Evolutionary conservation across 768 basidiomycete species (phyloP).

Genomic region (Tricholoma hemisulphureum): DNA sequence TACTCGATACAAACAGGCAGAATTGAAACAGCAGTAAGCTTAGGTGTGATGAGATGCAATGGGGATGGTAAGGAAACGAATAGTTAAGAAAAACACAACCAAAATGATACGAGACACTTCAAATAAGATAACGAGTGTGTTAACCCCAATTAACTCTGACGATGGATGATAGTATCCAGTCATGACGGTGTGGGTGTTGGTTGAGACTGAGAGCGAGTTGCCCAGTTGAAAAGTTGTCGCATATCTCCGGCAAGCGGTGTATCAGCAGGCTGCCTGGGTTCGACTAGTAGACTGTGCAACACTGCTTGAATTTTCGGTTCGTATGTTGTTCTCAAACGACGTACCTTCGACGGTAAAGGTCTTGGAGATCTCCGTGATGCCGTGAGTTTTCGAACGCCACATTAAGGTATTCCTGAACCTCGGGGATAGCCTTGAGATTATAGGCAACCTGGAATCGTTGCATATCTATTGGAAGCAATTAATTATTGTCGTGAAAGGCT

Average conservation of each 20-base stretch:
- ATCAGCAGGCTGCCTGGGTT: conserved; percentile 80
- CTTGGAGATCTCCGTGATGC: conserved; percentile 79
- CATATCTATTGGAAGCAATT: conserved; percentile 56
- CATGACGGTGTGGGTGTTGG: conserved; percentile 25
- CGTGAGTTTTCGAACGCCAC: conserved; percentile 73
- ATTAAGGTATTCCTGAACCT: conserved; percentile 79
- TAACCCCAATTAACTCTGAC: conserved; percentile 1
- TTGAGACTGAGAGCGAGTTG: conserved; percentile 55
- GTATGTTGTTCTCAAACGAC: conserved; percentile 16
- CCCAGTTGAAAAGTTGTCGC: conserved; percentile 80
- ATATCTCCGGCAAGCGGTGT: conserved; percentile 61
- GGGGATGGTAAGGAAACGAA: conserved; percentile 12
- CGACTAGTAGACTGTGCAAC: conserved; percentile 65
- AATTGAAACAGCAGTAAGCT: conserved; percentile 21
- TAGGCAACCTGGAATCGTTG: conserved; percentile 89
- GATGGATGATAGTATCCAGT: conserved; percentile 48
- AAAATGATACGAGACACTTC: conserved; percentile 16
- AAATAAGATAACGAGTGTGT: conserved; percentile 13
- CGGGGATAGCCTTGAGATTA: conserved; percentile 83
- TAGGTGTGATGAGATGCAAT: conserved; percentile 17
- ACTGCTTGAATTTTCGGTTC: neutral
- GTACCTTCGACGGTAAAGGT: conserved; percentile 82
- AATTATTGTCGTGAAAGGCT: neutral
- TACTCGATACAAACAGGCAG: conserved; percentile 16
- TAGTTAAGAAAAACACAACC: conserved; percentile 11